A percentile compares a stretch with the other conserved stretches of the same genome.
Conservation (phyloP, 805 yeast species). For the Spathaspora hagerdaliae region DNA sequence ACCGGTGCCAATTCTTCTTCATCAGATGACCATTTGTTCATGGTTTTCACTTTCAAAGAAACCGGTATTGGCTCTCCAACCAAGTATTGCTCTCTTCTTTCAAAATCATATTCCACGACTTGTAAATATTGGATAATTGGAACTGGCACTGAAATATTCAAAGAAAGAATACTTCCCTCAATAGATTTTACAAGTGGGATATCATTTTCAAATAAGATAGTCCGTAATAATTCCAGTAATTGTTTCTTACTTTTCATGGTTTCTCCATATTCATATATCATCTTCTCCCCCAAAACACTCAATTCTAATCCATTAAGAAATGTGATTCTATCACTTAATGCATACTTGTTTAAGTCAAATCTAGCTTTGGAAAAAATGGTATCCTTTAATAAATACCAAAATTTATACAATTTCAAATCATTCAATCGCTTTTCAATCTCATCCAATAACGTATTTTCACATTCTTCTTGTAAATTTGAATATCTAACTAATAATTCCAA, state of each 20-base stretch:
- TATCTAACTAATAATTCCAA: conserved; percentile 44
- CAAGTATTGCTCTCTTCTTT: conserved; percentile 39
- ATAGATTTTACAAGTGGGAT: background rate
- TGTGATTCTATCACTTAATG: conserved; percentile 16
- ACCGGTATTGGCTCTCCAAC: conserved; percentile 64
- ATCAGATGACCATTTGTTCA: conserved; percentile 39
- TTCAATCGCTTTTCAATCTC: background rate
- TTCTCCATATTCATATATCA: conserved; percentile 10
- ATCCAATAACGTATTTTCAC: conserved; percentile 13
- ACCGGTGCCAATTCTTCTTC: background rate
- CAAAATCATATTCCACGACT: conserved; percentile 45
- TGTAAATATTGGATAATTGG: conserved; percentile 62
- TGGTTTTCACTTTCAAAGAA: conserved; percentile 39
- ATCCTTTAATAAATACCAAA: conserved; percentile 20
- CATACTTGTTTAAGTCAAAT: conserved; percentile 30
- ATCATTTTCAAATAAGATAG: background rate
- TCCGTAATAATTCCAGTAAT: conserved; percentile 7
- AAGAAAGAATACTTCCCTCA: conserved; percentile 8
- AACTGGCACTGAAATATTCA: conserved; percentile 55
- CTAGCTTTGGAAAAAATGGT: conserved; percentile 14
- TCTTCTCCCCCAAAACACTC: conserved; percentile 10
- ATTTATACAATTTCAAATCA: conserved; percentile 8
- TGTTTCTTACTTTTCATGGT: conserved; percentile 5
- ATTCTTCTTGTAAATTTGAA: conserved; percentile 45
- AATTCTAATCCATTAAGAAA: conserved; percentile 17